Percentiles rank a stretch among this genome's conserved stretches.
These are phyloP conservation scores for Dacryopinax spathularia DNA, from an alignment of 768 basidiomycete genomes.

Conservation along the genomic window DNA sequence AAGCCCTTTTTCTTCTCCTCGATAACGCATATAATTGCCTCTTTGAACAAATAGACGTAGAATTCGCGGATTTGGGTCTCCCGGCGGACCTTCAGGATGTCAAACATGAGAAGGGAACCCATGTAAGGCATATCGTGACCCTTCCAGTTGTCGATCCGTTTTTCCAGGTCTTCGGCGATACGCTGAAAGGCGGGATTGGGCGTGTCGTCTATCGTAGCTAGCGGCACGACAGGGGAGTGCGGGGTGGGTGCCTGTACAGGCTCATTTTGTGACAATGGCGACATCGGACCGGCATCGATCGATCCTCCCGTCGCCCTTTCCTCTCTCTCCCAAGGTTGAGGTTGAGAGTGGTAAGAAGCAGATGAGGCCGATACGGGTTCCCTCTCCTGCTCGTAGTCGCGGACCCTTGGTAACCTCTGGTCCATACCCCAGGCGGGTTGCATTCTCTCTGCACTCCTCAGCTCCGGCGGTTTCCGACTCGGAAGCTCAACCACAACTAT, in stretches of 20 bases:
- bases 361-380: background rate
- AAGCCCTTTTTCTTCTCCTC: conserved; percentile 85
- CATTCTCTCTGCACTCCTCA: background rate
- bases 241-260: background rate
- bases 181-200: conserved; percentile 58
- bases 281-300: background rate
- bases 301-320: background rate
- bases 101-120: conserved; percentile 82
- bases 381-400: background rate
- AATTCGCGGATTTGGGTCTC: conserved; percentile 86
- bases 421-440: background rate
- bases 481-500: conserved; percentile 89
- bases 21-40: conserved; percentile 95
- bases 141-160: conserved; percentile 91
- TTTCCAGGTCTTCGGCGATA: conserved; percentile 78
- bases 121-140: conserved; percentile 82
- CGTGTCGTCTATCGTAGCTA: background rate
- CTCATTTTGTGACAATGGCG: background rate
- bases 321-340: background rate
- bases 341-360: background rate
- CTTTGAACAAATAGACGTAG: conserved; percentile 91
- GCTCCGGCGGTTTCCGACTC: conserved; percentile 37
- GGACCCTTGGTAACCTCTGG: background rate
- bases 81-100: conserved; percentile 74
- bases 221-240: background rate